These are phyloP conservation scores for Scenedesmus sp. DNA, from an alignment of 163 green algal genomes.

Conservation along the genomic window DNA sequence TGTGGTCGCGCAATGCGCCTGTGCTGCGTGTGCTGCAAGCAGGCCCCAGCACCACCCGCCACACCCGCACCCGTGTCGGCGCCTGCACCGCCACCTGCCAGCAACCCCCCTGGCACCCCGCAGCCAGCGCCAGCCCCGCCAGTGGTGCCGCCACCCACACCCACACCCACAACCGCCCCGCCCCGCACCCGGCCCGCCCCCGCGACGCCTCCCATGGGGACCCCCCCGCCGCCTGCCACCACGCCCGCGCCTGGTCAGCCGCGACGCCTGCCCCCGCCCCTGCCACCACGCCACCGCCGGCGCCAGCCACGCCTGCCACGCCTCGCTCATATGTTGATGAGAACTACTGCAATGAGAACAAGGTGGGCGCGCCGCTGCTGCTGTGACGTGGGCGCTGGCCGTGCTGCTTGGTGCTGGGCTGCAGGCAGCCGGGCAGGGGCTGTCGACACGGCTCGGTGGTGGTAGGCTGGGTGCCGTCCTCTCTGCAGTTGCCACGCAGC, in stretches of 20 bases:
- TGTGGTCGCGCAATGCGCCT: no score
- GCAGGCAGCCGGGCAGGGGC: not conserved
- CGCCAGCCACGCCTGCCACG: not conserved
- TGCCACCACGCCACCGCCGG: not conserved
- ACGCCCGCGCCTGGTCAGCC: not conserved
- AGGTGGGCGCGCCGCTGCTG: not conserved
- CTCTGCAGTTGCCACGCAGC: no score
- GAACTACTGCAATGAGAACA: slow-evolving; percentile 16
- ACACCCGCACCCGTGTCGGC: not conserved
- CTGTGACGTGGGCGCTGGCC: not conserved
- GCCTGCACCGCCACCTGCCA: not conserved
- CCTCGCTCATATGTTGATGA: not conserved
- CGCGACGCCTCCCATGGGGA: not conserved
- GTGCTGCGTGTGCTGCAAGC: not conserved
- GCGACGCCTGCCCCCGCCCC: not conserved
- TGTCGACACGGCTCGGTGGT: no score
- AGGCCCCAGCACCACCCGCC: not conserved
- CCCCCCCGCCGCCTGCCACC: not conserved
- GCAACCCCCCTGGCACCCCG: not conserved
- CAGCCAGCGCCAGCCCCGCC: not conserved
- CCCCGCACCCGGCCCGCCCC: not conserved
- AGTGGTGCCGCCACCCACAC: not conserved
- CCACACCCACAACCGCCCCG: not conserved
- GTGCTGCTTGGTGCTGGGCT: not conserved
- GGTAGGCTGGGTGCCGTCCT: no score